phyloP scores from a whole-genome alignment of 371 early-diverging fungal genomes.

The Fennellomyces sp. region DNA sequence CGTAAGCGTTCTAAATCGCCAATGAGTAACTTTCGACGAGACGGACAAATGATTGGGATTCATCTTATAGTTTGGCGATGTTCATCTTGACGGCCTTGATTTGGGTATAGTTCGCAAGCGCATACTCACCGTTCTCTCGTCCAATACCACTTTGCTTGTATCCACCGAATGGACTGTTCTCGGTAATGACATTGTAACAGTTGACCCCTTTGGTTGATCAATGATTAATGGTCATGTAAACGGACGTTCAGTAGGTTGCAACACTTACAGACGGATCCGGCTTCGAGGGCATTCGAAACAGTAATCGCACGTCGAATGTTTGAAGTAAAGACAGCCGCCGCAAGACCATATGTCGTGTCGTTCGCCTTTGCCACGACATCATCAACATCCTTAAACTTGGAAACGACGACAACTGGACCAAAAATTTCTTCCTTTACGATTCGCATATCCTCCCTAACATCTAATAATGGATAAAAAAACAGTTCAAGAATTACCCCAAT shows the following conservation, averaged over 20 bases:
- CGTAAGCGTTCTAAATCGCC: no score
- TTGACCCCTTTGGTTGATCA: neutral
- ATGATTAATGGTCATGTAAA: neutral
- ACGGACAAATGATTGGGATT: neutral
- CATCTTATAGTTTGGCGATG: constrained; percentile 6
- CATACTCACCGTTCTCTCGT: constrained; percentile 78
- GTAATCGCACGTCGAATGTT: constrained; percentile 68
- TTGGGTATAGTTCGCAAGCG: constrained; percentile 70
- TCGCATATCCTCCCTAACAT: constrained; percentile 52
- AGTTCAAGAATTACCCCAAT: neutral
- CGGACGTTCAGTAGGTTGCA: neutral
- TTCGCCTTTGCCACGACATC: constrained; percentile 78
- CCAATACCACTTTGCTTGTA: constrained; percentile 85
- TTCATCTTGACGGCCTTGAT: constrained; percentile 34
- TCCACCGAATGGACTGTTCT: constrained; percentile 80
- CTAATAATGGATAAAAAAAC: neutral
- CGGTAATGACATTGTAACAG: constrained; percentile 19
- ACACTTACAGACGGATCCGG: constrained; percentile 19
- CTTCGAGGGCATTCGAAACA: constrained; percentile 53
- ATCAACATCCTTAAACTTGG: constrained; percentile 65
- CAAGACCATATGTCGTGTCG: constrained; percentile 73
- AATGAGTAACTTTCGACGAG: no score
- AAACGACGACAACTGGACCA: constrained; percentile 79
- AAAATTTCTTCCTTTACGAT: constrained; percentile 78
- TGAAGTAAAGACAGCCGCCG: constrained; percentile 81